phyloP scores from a whole-genome alignment of 345 rosid species.

The Boechera divaricarpa region DNA sequence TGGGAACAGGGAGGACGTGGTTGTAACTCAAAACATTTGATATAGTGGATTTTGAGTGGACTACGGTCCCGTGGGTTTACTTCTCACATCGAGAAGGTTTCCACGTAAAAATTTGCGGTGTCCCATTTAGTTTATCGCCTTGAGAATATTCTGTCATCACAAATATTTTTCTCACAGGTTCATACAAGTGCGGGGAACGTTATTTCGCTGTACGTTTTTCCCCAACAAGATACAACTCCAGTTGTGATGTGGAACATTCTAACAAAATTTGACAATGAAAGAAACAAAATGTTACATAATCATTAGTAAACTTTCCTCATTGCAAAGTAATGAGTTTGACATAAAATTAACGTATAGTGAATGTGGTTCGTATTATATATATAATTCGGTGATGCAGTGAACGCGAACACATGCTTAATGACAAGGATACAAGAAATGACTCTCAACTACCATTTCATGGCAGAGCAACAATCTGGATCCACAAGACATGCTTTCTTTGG shows the following conservation, averaged over 20 bases:
- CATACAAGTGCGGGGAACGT: too few relatives aligned
- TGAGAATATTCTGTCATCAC: too few relatives aligned
- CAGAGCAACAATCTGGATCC: conserved; percentile 44
- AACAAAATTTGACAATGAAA: not conserved
- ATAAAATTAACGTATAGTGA: not conserved
- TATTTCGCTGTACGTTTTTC: too few relatives aligned
- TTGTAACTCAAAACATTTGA: too few relatives aligned
- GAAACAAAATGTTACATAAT: not conserved
- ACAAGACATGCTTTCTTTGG: conserved; percentile 44
- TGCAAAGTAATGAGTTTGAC: not conserved
- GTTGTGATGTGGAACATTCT: not conserved
- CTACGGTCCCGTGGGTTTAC: too few relatives aligned
- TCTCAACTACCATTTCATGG: conserved; percentile 46
- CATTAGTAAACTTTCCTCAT: not conserved
- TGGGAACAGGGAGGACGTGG: too few relatives aligned
- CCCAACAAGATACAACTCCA: not conserved
- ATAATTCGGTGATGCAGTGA: conserved; percentile 31
- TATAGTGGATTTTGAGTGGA: too few relatives aligned
- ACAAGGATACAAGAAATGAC: conserved; percentile 46
- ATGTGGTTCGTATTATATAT: not conserved
- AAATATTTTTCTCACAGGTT: too few relatives aligned
- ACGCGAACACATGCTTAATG: conserved; percentile 40
- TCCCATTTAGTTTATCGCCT: too few relatives aligned
- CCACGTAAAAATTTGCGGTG: too few relatives aligned
- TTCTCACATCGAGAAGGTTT: too few relatives aligned